A percentile compares a stretch with the other conserved stretches of the same genome.
These are phyloP conservation scores for Oryza glumipatula DNA, from an alignment of 176 grass and related monocot species.

Conservation along the genomic window DNA sequence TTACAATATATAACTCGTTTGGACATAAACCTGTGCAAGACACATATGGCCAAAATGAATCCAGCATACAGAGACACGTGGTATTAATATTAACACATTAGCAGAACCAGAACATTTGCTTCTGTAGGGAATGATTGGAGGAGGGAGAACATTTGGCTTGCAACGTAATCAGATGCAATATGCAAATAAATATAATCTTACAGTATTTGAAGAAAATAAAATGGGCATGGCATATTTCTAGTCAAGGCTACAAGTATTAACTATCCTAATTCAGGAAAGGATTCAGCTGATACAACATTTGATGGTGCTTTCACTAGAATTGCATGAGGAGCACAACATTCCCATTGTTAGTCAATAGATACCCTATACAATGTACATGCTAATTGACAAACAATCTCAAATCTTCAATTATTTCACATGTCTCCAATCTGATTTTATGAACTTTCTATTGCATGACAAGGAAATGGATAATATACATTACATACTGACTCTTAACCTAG, in stretches of 20 bases:
- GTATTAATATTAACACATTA: background rate
- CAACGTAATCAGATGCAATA: background rate
- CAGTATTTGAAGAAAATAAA: background rate
- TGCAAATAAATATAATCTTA: background rate
- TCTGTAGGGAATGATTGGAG: background rate
- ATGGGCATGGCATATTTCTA: background rate
- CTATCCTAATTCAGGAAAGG: background rate
- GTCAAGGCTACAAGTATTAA: background rate
- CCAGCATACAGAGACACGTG: background rate
- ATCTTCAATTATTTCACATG: background rate
- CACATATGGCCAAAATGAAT: constrained; percentile 10
- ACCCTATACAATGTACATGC: background rate
- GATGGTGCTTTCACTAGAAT: background rate
- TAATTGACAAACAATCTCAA: background rate
- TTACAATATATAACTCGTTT: background rate
- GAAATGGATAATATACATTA: background rate
- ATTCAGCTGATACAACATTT: background rate
- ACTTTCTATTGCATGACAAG: background rate
- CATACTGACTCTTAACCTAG: constrained; percentile 10
- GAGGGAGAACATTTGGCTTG: background rate
- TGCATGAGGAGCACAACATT: background rate
- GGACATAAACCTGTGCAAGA: background rate
- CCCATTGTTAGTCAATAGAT: background rate
- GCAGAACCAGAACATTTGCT: background rate
- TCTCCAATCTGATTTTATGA: background rate